Base-by-base conservation (phyloP, 176 grass and related monocot species). In the Aegilops longissima region DNA sequence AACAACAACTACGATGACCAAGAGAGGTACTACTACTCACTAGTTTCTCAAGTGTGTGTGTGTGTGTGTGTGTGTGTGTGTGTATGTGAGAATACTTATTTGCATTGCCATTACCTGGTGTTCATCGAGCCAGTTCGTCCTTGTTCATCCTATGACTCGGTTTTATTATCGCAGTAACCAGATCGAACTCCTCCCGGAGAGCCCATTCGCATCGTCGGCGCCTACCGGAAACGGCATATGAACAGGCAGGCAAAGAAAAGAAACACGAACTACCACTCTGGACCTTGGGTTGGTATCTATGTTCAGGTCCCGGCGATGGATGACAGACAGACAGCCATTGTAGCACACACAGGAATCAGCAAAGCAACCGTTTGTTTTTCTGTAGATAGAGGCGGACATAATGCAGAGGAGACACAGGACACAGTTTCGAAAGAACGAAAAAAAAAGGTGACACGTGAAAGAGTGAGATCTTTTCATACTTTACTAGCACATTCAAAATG, bases 101-200 rank as follows among this genome's bases (percentile, higher is more conserved):
- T 36, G 35, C 35, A 36, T 36, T 88, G 18, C 72, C 47, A 9
- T 49, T 75, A 24, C 7, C 2, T 56, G 1, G 4, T 39, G 12
- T 73, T 12, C 0, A 20, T 25, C 61, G 6, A n/a, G 21, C 29
- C 7, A 52, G 14, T 51, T 64, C 12, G 4, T 66, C 6, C 0
- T 63, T 62, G 31, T 61, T 83, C 9, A 66, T 1, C 23, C 1
- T 2, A 29, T 56, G 31, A 9, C n/a, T 83, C 10, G 16, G 16
- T 63, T 84, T 30, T 5, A 35, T 87, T 27, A 73, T 54, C 84
- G 80, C 88, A 95, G 90, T 27, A 77, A 76, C 72, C 85, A 95
- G 67, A 87, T 92, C 36, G 88, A 95, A 79, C 90, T 95, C 56
- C 90, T 95, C 24, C 93, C 93, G 12, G 90, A 95, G 17, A 95